Percentiles rank a stretch among this genome's conserved stretches.
These are phyloP conservation scores for Xerocomellus chrysenteron DNA, from an alignment of 768 basidiomycete genomes.

Conservation along the genomic window DNA sequence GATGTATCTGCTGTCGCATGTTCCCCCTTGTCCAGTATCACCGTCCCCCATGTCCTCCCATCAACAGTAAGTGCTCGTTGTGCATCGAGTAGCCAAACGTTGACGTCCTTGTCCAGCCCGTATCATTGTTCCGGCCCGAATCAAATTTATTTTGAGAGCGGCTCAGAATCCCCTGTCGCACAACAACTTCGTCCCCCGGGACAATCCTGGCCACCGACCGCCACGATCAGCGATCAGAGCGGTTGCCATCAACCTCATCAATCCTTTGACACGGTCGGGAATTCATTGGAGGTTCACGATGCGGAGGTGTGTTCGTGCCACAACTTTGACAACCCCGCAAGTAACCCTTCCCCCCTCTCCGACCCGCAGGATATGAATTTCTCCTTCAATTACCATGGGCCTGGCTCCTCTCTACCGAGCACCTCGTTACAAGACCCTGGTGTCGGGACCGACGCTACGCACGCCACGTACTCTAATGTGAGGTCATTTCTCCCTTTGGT, in stretches of 20 bases:
- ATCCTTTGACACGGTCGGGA: background rate
- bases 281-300: background rate
- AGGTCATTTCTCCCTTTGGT: background rate
- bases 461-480: constrained; percentile 12
- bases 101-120: constrained; percentile 10
- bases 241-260: constrained; percentile 5
- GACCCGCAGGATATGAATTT: constrained; percentile 8
- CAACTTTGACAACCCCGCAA: background rate
- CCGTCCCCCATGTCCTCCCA: constrained; percentile 21
- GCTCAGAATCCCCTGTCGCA: background rate
- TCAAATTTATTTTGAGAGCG: constrained; percentile 3
- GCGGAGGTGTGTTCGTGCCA: constrained; percentile 12
- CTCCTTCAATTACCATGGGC: background rate
- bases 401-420: background rate
- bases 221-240: background rate
- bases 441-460: background rate
- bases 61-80: constrained; percentile 14
- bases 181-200: background rate
- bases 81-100: background rate
- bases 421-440: background rate
- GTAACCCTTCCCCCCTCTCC: background rate
- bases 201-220: constrained; percentile 4
- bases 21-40: constrained; percentile 1
- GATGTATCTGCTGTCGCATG: constrained; percentile 5
- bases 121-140: background rate